These are phyloP conservation scores for Cryphonectria nitschkei DNA, from an alignment of 2,329 filamentous ascomycete species.

Conservation along the genomic window DNA sequence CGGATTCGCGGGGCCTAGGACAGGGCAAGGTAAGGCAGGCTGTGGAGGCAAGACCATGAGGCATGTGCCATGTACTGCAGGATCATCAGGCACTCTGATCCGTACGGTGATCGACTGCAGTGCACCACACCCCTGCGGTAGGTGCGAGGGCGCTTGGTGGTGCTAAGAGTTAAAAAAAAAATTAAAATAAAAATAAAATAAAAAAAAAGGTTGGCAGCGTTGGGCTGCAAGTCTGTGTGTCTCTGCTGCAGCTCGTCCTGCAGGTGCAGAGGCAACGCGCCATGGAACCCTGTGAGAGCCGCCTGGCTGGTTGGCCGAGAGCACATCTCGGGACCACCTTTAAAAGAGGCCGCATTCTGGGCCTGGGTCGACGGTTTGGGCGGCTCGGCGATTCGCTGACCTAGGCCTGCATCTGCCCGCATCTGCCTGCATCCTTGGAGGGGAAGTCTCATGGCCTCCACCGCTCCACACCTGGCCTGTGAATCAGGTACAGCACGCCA, in stretches of 20 bases:
- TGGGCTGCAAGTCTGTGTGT: conserved; percentile 25
- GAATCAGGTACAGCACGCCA: conserved; percentile 23
- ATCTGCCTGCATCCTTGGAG: conserved; percentile 8
- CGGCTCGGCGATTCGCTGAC: conserved; percentile 29
- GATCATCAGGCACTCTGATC: conserved; percentile 22
- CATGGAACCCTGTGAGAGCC: conserved; percentile 20
- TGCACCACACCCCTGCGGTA: conserved; percentile 5
- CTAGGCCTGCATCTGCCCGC: conserved; percentile 15
- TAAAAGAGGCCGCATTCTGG: conserved; percentile 25
- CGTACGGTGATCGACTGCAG: neutral
- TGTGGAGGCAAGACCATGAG: conserved; percentile 15
- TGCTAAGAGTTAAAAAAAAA: conserved; percentile 10
- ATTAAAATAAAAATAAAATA: too few species aligned
- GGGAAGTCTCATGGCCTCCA: conserved; percentile 18
- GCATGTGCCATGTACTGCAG: conserved; percentile 26
- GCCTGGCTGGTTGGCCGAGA: conserved; percentile 28
- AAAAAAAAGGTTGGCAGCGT: conserved; percentile 17
- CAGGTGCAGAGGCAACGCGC: conserved; percentile 21
- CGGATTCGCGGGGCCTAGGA: neutral
- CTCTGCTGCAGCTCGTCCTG: conserved; percentile 13
- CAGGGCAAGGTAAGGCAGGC: conserved; percentile 9
- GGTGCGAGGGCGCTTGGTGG: conserved; percentile 3
- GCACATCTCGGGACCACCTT: conserved; percentile 27
- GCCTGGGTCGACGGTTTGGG: conserved; percentile 27
- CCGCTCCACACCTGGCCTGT: conserved; percentile 15